Base-by-base conservation (phyloP, 257 asterid species). In the Vinca minor region DNA sequence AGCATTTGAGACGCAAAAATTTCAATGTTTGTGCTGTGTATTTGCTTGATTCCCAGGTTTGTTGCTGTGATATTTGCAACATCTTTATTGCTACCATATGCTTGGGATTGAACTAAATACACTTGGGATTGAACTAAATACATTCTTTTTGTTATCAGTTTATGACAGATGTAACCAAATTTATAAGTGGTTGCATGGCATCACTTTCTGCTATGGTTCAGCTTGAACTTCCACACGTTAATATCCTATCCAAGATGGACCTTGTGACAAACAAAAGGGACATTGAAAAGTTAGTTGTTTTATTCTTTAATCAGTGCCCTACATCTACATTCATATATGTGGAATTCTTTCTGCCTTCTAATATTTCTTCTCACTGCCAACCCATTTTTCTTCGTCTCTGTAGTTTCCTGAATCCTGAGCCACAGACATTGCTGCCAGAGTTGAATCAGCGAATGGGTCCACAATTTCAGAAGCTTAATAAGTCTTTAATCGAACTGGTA, bases 141-240 rank as follows among this genome's bases (percentile, higher is more conserved):
- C 61, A 18, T 64, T 64, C 36, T 71, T 57, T 13, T 65, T 50
- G 31, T 63, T 4, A 55, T 21, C 56, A 89, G 99, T 93, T 93
- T 77, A 84, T 93, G 44, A 89, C 99, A 64, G 97, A 93, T 71
- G 97, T 89, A 77, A 85, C 99, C 90, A 93, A 93, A 85, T 93
- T 93, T 76, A 85, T 89, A 12, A 93, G 97, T 73, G 97, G 99
- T 25, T 93, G 99, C 67, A 89, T 93, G 99, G 76, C 97, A 65
- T 89, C 99, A 48, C 99, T 93, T 76, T 93, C 97, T 64, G 96
- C 96, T 13, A 93, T 87, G 98, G 82, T 93, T 74, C 98, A 93
- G 74, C 88, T 89, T 78, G 97, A 93, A 84, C 84, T 93, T 61
- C 98, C 98, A 59, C 97, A 89, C 80, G 87, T 93, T 64, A 93